A percentile compares a stretch with the other conserved stretches of the same genome.
Evolutionary conservation across 257 asterid species (phyloP).

Genomic region (Ilex asprella): DNA sequence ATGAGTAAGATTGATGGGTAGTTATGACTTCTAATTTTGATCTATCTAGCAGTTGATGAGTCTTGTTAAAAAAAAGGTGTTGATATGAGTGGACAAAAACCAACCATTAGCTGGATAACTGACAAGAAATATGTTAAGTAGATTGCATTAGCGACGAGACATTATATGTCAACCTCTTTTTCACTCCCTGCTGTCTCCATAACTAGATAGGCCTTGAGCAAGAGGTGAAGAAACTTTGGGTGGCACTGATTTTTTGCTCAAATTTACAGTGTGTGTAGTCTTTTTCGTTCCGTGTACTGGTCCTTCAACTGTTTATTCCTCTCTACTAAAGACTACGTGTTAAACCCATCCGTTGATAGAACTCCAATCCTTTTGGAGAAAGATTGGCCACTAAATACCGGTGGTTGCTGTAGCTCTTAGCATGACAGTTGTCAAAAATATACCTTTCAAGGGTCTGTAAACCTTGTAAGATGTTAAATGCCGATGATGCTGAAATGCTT

Average conservation of each 20-base stretch:
- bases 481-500: slow-evolving; percentile 11
- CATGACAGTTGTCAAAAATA: slow-evolving; percentile 19
- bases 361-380: slow-evolving; percentile 53
- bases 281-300: slow-evolving; percentile 22
- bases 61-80: slow-evolving; percentile 8
- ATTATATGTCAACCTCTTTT: slow-evolving; percentile 12
- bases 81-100: no score
- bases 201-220: slow-evolving; percentile 13
- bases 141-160: slow-evolving; percentile 12
- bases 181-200: slow-evolving; percentile 3
- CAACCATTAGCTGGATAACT: slow-evolving; percentile 19
- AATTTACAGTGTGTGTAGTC: slow-evolving; percentile 27
- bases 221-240: slow-evolving; percentile 6
- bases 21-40: no score
- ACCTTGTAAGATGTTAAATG: slow-evolving; percentile 30
- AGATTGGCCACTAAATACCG: slow-evolving; percentile 61
- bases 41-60: no score
- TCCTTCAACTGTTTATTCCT: slow-evolving; percentile 12
- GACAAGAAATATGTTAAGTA: slow-evolving; percentile 7
- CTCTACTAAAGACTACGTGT: slow-evolving; percentile 17
- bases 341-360: slow-evolving; percentile 22
- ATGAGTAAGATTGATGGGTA: no score
- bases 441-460: slow-evolving; percentile 22
- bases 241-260: slow-evolving; percentile 4
- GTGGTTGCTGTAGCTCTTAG: slow-evolving; percentile 55